phyloP scores from a whole-genome alignment of 2,329 filamentous ascomycete genomes.

The Diaporthe sp. region DNA sequence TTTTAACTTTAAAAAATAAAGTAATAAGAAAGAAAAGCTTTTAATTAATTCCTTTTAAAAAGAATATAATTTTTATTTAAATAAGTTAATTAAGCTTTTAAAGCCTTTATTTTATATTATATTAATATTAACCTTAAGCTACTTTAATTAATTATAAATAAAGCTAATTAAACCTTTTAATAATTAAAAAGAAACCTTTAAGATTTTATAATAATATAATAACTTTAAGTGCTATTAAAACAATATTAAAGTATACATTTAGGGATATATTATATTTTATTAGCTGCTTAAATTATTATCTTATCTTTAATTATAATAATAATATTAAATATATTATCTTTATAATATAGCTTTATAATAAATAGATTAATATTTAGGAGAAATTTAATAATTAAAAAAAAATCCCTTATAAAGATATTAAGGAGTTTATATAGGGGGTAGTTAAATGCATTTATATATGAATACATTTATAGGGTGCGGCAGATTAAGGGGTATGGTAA shows the following conservation, averaged over 20 bases:
- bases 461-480: too few species aligned
- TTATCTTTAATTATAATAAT: background rate
- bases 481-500: too few species aligned
- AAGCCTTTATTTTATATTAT: too few species aligned
- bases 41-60: background rate
- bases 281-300: background rate
- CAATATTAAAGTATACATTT: background rate
- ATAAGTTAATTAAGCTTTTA: background rate
- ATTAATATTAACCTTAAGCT: too few species aligned
- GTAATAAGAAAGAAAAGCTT: background rate
- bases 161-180: too few species aligned
- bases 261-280: background rate
- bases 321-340: background rate
- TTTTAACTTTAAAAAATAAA: background rate
- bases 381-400: too few species aligned
- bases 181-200: too few species aligned
- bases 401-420: too few species aligned
- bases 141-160: too few species aligned
- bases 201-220: too few species aligned
- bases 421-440: too few species aligned
- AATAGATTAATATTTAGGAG: background rate
- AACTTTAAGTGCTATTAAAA: background rate
- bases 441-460: too few species aligned
- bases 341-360: background rate
- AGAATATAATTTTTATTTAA: background rate